A percentile compares a stretch with the other conserved stretches of the same genome.
Evolutionary conservation across 129 eudicot species (phyloP).

Genomic region (Escallonia herrerae): DNA sequence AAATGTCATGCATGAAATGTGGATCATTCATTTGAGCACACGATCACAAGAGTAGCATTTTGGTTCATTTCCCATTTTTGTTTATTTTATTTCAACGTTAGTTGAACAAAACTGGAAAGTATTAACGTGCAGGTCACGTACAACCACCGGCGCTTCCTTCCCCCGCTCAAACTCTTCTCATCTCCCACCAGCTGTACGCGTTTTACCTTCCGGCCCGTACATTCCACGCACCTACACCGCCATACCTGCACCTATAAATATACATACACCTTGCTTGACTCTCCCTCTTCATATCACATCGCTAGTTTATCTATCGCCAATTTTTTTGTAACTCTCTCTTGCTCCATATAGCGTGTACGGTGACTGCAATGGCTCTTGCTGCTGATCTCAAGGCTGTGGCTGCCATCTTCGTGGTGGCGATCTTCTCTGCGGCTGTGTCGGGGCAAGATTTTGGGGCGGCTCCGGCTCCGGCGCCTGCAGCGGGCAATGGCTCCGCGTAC

Average conservation of each 20-base stretch:
- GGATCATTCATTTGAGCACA: too few relatives aligned
- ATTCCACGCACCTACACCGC: background rate
- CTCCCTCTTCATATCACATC: background rate
- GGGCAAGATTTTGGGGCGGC: background rate
- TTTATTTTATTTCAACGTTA: too few relatives aligned
- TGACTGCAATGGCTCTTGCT: background rate
- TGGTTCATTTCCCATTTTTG: too few relatives aligned
- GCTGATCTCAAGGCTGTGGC: background rate
- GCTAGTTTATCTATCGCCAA: background rate
- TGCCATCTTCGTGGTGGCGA: background rate
- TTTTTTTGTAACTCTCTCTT: background rate
- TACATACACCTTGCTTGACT: background rate
- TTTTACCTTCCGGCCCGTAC: background rate
- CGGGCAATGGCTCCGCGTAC: conserved; percentile 7
- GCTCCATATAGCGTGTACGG: background rate
- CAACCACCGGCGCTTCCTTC: too few relatives aligned
- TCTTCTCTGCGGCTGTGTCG: background rate
- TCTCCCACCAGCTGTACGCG: background rate
- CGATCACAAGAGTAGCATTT: too few relatives aligned
- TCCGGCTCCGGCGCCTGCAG: conserved; percentile 19
- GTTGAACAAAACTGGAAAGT: too few relatives aligned
- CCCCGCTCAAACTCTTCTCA: too few relatives aligned
- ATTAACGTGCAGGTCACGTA: too few relatives aligned
- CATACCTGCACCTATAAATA: background rate
- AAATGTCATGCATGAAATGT: too few relatives aligned